phyloP scores from a whole-genome alignment of 2,329 filamentous ascomycete genomes.

The Trichoderma afroharzianum region DNA sequence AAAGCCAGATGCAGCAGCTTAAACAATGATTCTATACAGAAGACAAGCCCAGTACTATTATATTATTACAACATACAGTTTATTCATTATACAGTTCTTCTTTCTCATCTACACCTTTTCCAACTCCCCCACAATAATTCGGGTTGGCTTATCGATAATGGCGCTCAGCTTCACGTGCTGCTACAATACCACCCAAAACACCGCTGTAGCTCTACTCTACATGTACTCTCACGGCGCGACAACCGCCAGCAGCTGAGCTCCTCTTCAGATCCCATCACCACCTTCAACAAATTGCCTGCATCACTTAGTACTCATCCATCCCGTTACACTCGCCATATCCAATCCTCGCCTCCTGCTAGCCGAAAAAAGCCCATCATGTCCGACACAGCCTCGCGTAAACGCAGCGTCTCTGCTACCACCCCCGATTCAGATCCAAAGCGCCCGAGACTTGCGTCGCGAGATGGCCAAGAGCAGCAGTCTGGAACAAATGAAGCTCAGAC shows the following conservation, averaged over 20 bases:
- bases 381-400: conserved; percentile 35
- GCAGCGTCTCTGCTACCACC: conserved; percentile 31
- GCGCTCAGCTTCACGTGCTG: not conserved
- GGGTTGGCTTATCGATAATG: not conserved
- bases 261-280: not conserved
- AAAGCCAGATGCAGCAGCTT: not conserved
- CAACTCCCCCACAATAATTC: not conserved
- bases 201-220: not conserved
- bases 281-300: not conserved
- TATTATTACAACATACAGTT: not conserved
- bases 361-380: not conserved
- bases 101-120: not conserved
- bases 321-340: no score
- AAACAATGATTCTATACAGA: not conserved
- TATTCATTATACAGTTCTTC: not conserved
- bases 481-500: not conserved
- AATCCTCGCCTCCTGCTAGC: not conserved
- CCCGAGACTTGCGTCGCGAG: conserved; percentile 17
- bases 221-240: not conserved
- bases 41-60: no score
- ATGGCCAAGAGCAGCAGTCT: not conserved
- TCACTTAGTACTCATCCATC: not conserved
- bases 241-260: not conserved
- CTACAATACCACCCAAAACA: not conserved
- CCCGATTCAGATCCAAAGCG: conserved; percentile 32